Base-by-base conservation (phyloP, 2,329 filamentous ascomycete genomes). In the Tolypocladium tropicale region DNA sequence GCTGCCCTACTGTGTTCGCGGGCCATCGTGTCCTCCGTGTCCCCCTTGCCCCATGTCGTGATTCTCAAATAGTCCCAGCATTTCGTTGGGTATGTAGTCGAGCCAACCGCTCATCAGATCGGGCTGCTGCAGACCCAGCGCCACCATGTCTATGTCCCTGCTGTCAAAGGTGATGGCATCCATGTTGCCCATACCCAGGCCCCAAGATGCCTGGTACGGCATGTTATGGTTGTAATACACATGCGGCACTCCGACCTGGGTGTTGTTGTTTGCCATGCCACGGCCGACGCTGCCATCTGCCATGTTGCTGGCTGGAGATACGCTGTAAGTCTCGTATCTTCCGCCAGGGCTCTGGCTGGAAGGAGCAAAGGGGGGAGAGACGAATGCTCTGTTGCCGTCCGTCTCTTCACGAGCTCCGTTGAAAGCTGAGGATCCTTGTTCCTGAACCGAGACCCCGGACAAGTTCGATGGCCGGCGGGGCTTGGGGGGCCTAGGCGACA, bases 61-160 rank as follows among this genome's bases (percentile, higher is more conserved):
- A 32, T 66, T 63, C 9, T 78, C 77, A 61, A 80, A 83, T 54
- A 83, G 78, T 34, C 76, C 78, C 41, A 88, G 64, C 58, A 88
- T 78, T 64, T 89, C 85, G 28, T 79, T 79, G 0, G 87, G 86
- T 7, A 90, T 72, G 58, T 88, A 89, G 63, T 90, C 88, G 12
- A 91, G 74, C 86, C 88, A 92, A 4, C 72, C 71, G 0, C 85
- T 83, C 76, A 88, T 82, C 70, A 89, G 81, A 48, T 89, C 86
- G 18, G 83, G 80, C 1, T 74, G 72, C 1, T 75, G 72, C 41
- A 78, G 58, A 0, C 83, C 84, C 21, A 91, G 71, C 5, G 81
- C 74, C 28, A 80, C 82, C 76, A 92, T 86, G 60, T 92, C 87
- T 36, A 93, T 83, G 60, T 92, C 87, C 60, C 89, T 87, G 58